A percentile compares a stretch with the other conserved stretches of the same genome.
These are phyloP conservation scores for Platismatia glauca DNA, from an alignment of 495 filamentous ascomycete species.

Conservation along the genomic window DNA sequence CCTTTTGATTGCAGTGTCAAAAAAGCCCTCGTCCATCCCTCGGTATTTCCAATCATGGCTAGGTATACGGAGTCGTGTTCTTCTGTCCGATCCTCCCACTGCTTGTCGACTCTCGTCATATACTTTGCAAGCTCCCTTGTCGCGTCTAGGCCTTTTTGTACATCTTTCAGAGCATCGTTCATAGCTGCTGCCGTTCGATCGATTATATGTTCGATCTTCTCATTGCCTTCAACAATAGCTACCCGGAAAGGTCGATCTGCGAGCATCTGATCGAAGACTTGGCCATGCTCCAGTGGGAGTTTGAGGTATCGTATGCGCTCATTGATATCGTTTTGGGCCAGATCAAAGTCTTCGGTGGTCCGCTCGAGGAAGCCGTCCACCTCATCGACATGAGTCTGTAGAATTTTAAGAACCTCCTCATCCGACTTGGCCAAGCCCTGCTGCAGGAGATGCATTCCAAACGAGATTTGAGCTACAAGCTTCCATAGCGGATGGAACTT, in stretches of 20 bases:
- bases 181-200: slow-evolving; percentile 65
- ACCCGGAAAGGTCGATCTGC: slow-evolving; percentile 71
- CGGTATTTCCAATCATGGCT: slow-evolving; percentile 74
- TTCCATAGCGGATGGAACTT: slow-evolving; percentile 82
- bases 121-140: slow-evolving; percentile 71
- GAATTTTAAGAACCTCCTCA: slow-evolving; percentile 73
- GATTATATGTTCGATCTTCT: slow-evolving; percentile 83
- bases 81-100: slow-evolving; percentile 39
- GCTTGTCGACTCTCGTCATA: slow-evolving; percentile 50
- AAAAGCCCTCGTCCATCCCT: slow-evolving; percentile 75
- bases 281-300: slow-evolving; percentile 71
- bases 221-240: slow-evolving; percentile 77
- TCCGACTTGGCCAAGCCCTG: slow-evolving; percentile 82
- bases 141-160: slow-evolving; percentile 66
- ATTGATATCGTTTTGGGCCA: slow-evolving; percentile 67
- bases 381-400: slow-evolving; percentile 88
- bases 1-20: slow-evolving; percentile 59
- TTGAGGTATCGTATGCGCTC: slow-evolving; percentile 69
- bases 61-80: slow-evolving; percentile 56
- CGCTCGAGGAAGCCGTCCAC: slow-evolving; percentile 82
- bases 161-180: slow-evolving; percentile 66
- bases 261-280: slow-evolving; percentile 85
- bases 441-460: slow-evolving; percentile 83
- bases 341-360: slow-evolving; percentile 73
- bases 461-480: slow-evolving; percentile 83